Conservation (phyloP, 495 filamentous ascomycete species). For the Penicillium paxilli region DNA sequence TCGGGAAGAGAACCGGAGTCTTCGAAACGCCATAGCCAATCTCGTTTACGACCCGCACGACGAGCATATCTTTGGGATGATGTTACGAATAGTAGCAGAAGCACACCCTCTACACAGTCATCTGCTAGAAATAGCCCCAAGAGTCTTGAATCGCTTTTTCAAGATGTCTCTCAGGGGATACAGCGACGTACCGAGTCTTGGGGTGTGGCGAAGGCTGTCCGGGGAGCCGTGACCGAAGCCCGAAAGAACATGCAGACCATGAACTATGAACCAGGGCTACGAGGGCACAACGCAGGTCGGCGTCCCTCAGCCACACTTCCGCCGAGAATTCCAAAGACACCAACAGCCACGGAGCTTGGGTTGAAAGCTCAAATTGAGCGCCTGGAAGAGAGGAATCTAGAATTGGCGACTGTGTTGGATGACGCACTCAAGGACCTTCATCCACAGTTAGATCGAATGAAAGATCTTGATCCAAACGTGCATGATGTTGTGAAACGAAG, state of each 20-base stretch:
- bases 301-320: constrained; percentile 3
- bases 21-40: constrained; percentile 31
- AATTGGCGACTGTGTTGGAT: constrained; percentile 71
- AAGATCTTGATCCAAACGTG: constrained; percentile 49
- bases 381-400: constrained; percentile 69
- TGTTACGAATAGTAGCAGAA: constrained; percentile 29
- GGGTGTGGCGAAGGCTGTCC: constrained; percentile 86
- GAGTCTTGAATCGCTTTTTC: constrained; percentile 74
- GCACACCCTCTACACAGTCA: constrained; percentile 41
- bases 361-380: constrained; percentile 37
- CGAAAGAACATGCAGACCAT: constrained; percentile 69
- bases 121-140: constrained; percentile 60
- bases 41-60: constrained; percentile 24
- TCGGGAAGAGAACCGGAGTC: constrained; percentile 62
- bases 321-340: not conserved
- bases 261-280: constrained; percentile 42
- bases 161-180: constrained; percentile 82
- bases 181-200: constrained; percentile 81
- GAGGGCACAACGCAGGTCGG: constrained; percentile 2
- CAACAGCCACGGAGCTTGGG: constrained; percentile 18
- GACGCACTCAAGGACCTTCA: constrained; percentile 68
- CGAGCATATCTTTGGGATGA: constrained; percentile 38
- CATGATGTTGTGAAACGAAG: constrained; percentile 42
- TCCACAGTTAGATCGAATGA: constrained; percentile 41
- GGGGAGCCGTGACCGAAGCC: constrained; percentile 85